Conservation (phyloP, 495 filamentous ascomycete genomes). For the Penicillium paradoxum region DNA sequence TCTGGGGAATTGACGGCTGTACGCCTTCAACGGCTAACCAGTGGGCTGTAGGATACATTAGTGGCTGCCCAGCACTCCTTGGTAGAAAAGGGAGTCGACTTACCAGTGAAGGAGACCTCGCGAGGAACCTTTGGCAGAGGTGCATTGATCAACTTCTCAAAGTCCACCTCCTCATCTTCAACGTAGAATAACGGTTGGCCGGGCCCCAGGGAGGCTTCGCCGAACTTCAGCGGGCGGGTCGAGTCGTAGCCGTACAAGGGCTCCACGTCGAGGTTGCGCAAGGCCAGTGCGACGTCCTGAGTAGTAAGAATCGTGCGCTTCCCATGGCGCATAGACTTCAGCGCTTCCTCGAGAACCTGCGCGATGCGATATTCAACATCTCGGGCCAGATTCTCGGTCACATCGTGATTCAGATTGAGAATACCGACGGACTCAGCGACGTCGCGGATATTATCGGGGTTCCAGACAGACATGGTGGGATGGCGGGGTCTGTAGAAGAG, state of each 20-base stretch:
- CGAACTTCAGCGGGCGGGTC: slow-evolving; percentile 77
- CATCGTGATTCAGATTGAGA: slow-evolving; percentile 68
- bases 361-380: slow-evolving; percentile 93
- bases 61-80: not conserved
- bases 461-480: slow-evolving; percentile 67
- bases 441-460: slow-evolving; percentile 89
- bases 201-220: slow-evolving; percentile 87
- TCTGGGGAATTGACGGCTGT: slow-evolving; percentile 91
- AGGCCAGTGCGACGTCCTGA: slow-evolving; percentile 76
- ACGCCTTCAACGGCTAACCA: slow-evolving; percentile 96
- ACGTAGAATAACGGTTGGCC: slow-evolving; percentile 97
- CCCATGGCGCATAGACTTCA: slow-evolving; percentile 89
- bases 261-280: slow-evolving; percentile 83
- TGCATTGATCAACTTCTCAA: slow-evolving; percentile 96
- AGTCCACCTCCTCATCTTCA: slow-evolving; percentile 97
- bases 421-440: slow-evolving; percentile 95
- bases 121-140: slow-evolving; percentile 89
- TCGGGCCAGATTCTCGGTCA: slow-evolving; percentile 75
- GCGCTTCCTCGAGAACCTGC: slow-evolving; percentile 85
- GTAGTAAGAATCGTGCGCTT: slow-evolving; percentile 79
- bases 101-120: slow-evolving; percentile 89
- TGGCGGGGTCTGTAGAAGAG: not conserved
- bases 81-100: slow-evolving; percentile 10
- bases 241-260: slow-evolving; percentile 95
- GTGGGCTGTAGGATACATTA: slow-evolving; percentile 57